Base-by-base conservation (phyloP, 495 filamentous ascomycete genomes). In the Jackrogersella multiformis region DNA sequence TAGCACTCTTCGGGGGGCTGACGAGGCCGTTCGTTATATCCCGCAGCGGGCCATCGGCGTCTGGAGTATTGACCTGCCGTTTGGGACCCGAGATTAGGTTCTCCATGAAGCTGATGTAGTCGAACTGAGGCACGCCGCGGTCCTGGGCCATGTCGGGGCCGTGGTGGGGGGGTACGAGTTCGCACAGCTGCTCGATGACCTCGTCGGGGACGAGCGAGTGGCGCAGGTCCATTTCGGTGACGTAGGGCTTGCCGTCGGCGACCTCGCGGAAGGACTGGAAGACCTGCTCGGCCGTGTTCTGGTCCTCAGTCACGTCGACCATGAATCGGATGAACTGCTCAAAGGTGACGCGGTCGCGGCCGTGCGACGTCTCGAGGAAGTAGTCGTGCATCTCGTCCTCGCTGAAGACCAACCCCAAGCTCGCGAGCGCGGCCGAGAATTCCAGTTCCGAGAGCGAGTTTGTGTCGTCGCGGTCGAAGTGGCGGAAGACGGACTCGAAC, bases 261-360 rank as follows among this genome's bases (percentile, higher is more conserved):
- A 99, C 95, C 78, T 98, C 95, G 56, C 87, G 87, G 85, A 99
- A 99, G 73, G 88, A 92, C 78, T 98, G 95, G 78, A 93, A 97
- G 0, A 98, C 96, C 74, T 99, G 95, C 78, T 97, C 95, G 18
- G 95, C 96, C 15, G 93, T 96, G 71, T 98, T 97, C 76, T 99
- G 95, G 72, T 99, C 95, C 77, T 99, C 95, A 0, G 96, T 98
- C 36, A 97, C 94, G 69, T 93, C 92, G 6, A 99, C 95, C 95
- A 99, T 99, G 80, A 98, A 99, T 20, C 90, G 86, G 77, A 99
- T 99, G 74, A 99, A 99, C 77, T 97, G 96, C 79, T 99, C 95
- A 74, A 99, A 99, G 7, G 91, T 94, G 52, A 99, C 95, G 61
- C 89, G 85, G 67, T 87, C 84, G 35, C 84, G 82, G 1, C 89